These are phyloP conservation scores for Aspergillus sp. DNA, from an alignment of 2,329 filamentous ascomycete species.

Conservation along the genomic window DNA sequence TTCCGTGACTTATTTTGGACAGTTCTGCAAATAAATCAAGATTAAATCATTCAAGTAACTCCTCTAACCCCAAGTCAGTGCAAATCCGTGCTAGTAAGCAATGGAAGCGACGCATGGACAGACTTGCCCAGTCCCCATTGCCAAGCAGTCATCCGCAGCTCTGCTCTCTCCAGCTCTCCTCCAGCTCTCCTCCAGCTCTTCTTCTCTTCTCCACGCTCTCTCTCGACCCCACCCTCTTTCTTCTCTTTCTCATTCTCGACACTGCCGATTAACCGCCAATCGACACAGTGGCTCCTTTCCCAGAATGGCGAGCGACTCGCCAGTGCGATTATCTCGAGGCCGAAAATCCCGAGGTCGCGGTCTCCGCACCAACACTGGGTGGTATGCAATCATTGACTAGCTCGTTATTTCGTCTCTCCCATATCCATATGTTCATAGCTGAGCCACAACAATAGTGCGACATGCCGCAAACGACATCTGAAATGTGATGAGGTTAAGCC, in stretches of 20 bases:
- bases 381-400: slow-evolving; percentile 18
- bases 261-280: not conserved
- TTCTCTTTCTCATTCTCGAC: not conserved
- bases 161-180: too few relatives aligned
- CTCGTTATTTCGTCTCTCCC: not conserved
- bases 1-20: too few relatives aligned
- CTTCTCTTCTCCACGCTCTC: too few relatives aligned
- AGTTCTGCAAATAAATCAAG: too few relatives aligned
- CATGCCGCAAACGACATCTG: slow-evolving; percentile 28
- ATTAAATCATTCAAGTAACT: too few relatives aligned
- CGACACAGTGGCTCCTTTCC: not conserved
- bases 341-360: slow-evolving; percentile 31
- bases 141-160: too few relatives aligned
- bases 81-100: too few relatives aligned
- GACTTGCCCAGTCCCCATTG: too few relatives aligned
- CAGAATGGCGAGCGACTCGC: not conserved
- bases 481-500: slow-evolving; percentile 30
- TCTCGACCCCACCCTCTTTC: not conserved
- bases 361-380: slow-evolving; percentile 29
- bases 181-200: too few relatives aligned
- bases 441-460: not conserved
- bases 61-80: too few relatives aligned
- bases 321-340: not conserved
- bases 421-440: not conserved
- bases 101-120: too few relatives aligned